These are phyloP conservation scores for Sporisorium graminicola DNA, from an alignment of 1,284 basidiomycete species.

Conservation along the genomic window DNA sequence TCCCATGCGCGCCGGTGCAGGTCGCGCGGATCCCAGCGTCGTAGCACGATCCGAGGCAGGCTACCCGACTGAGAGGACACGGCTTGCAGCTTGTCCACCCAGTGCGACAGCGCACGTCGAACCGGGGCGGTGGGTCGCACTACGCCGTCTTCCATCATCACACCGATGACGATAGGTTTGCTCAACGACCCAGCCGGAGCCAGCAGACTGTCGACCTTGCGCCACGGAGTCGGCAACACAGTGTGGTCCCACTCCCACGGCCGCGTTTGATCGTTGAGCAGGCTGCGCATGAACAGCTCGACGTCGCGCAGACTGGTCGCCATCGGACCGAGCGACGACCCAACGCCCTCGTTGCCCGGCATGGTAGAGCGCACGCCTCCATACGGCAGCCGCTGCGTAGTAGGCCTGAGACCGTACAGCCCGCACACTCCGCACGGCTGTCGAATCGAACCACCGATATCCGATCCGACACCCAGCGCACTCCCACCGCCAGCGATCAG, in stretches of 20 bases:
- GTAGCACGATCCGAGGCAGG: constrained; percentile 22
- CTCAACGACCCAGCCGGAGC: neutral
- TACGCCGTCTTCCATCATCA: constrained; percentile 43
- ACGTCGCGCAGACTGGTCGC: constrained; percentile 34
- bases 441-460: constrained; percentile 52
- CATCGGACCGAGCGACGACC: constrained; percentile 43
- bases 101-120: constrained; percentile 27
- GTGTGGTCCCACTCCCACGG: constrained; percentile 40
- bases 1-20: constrained; percentile 45
- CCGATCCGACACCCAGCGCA: constrained; percentile 43
- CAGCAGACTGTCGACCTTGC: constrained; percentile 28
- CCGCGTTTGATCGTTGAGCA: constrained; percentile 35
- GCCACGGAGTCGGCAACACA: constrained; percentile 29
- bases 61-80: neutral
- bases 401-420: constrained; percentile 50
- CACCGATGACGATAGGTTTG: constrained; percentile 28
- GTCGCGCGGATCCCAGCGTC: constrained; percentile 30
- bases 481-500: constrained; percentile 36
- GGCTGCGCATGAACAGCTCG: constrained; percentile 42
- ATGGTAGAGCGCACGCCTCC: constrained; percentile 42
- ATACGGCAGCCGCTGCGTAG: constrained; percentile 39
- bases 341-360: constrained; percentile 50
- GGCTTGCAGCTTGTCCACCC: constrained; percentile 27
- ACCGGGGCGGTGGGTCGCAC: constrained; percentile 39
- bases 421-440: constrained; percentile 46